Conservation (phyloP, 148 eudicot species). For the Persicaria maculosa region DNA sequence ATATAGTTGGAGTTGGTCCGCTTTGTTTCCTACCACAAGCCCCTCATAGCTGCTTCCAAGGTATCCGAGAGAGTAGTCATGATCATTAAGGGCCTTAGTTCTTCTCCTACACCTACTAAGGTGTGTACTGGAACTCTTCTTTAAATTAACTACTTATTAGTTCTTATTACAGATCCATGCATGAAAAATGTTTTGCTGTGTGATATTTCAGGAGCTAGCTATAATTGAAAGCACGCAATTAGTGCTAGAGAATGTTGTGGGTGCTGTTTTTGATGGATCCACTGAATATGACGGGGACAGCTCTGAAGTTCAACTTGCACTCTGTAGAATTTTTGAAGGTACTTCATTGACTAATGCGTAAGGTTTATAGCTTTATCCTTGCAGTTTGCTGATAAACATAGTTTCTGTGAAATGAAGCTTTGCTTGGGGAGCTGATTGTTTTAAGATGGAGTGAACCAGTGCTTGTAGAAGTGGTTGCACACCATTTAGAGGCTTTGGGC, state of each 20-base stretch:
- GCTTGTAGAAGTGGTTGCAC: conserved; percentile 84
- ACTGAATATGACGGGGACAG: conserved; percentile 38
- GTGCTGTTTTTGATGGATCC: conserved; percentile 70
- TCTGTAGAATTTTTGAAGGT: conserved; percentile 84
- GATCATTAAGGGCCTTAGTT: conserved; percentile 39
- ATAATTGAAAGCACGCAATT: conserved; percentile 87
- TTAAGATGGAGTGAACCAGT: conserved; percentile 85
- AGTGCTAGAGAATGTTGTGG: conserved; percentile 65
- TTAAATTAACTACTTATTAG: background rate
- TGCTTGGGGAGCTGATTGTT: conserved; percentile 74
- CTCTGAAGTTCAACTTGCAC: conserved; percentile 47
- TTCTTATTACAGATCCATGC: background rate
- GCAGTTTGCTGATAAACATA: conserved; percentile 23
- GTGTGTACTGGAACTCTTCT: conserved; percentile 24
- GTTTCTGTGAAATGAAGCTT: conserved; percentile 45
- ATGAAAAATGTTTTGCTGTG: background rate
- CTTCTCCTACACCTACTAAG: conserved; percentile 56
- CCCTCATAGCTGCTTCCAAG: conserved; percentile 62
- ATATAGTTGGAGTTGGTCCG: conserved; percentile 89
- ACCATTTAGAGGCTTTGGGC: conserved; percentile 82
- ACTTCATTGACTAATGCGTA: conserved; percentile 8
- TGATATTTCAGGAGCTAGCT: conserved; percentile 52
- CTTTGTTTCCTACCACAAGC: conserved; percentile 58
- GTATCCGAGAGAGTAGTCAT: conserved; percentile 58
- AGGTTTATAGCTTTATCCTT: conserved; percentile 11